These are phyloP conservation scores for Blastocystis sp. DNA, from an alignment of 352 stramenopile species.

Conservation along the genomic window DNA sequence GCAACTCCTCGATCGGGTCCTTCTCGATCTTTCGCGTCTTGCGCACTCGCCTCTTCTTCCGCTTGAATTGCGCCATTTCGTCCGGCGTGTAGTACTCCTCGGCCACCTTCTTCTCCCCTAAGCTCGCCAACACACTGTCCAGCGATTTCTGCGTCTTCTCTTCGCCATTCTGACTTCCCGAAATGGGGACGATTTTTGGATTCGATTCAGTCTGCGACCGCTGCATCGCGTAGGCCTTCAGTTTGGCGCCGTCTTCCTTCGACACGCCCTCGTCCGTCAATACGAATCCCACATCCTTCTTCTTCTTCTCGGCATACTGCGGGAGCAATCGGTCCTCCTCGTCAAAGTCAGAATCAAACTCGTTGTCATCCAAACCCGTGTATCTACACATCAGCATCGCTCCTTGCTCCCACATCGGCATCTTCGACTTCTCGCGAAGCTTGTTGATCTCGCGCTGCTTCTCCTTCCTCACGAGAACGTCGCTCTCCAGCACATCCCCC, in stretches of 20 bases:
- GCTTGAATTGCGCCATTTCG: conserved; percentile 65
- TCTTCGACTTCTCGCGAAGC: conserved; percentile 24
- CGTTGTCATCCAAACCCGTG: conserved; percentile 44
- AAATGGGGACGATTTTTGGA: not conserved
- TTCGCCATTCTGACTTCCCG: not conserved
- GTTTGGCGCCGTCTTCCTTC: not conserved
- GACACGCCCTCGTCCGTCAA: conserved; percentile 12
- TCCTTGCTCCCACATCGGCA: conserved; percentile 10
- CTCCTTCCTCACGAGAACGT: not conserved
- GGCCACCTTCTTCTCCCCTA: conserved; percentile 46
- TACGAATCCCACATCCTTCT: conserved; percentile 16
- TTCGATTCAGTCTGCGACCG: conserved; percentile 2
- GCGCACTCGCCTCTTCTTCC: conserved; percentile 15
- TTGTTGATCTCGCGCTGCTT: conserved; percentile 30
- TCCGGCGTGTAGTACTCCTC: conserved; percentile 52
- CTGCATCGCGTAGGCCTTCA: not conserved
- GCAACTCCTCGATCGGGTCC: not conserved
- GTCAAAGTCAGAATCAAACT: conserved; percentile 50
- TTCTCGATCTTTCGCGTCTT: conserved; percentile 34
- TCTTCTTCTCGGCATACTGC: conserved; percentile 35
- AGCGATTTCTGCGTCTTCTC: not conserved
- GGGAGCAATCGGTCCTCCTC: conserved; percentile 24
- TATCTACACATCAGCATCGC: conserved; percentile 4
- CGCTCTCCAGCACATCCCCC: conserved; percentile 53
- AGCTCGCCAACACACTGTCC: not conserved